Evolutionary conservation across 2,329 filamentous ascomycete species (phyloP).

Genomic region (Nigrospora sphaerica): DNA sequence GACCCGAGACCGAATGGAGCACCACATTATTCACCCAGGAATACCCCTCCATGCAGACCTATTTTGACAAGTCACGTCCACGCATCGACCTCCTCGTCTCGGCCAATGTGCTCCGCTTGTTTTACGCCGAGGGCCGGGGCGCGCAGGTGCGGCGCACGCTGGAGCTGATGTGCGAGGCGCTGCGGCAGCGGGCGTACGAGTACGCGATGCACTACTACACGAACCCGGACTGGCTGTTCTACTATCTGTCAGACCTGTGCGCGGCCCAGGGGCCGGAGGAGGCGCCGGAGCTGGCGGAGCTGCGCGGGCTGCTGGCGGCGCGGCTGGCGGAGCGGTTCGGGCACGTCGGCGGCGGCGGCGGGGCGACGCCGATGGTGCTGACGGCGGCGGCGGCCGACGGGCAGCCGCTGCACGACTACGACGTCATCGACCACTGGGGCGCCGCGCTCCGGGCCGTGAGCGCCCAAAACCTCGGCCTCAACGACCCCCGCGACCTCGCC

Average conservation of each 20-base stretch:
- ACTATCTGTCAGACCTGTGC: conserved; percentile 2
- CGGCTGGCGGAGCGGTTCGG: not conserved
- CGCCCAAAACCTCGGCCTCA: not conserved
- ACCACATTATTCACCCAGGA: too few species aligned
- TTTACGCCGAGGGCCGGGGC: not conserved
- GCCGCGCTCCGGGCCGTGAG: not conserved
- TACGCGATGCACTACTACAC: not conserved
- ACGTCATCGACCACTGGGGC: not conserved
- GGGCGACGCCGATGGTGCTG: not conserved
- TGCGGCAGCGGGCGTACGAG: not conserved
- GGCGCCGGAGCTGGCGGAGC: not conserved
- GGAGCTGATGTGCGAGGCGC: not conserved
- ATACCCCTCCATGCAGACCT: not conserved
- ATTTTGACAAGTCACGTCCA: not conserved
- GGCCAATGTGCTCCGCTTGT: not conserved
- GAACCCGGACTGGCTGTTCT: conserved; percentile 3
- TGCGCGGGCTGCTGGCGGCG: not conserved
- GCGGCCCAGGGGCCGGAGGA: not conserved
- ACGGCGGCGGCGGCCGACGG: not conserved
- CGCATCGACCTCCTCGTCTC: not conserved
- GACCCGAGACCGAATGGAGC: too few species aligned
- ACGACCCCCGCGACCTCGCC: not conserved
- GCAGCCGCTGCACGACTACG: not conserved
- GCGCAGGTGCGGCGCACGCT: not conserved
- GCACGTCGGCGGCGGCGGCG: too few species aligned